Evolutionary conservation across 176 grass and related monocot genomes (phyloP), one percentile per base, ranked within the genome.

Genomic region (Bromus sterilis): DNA sequence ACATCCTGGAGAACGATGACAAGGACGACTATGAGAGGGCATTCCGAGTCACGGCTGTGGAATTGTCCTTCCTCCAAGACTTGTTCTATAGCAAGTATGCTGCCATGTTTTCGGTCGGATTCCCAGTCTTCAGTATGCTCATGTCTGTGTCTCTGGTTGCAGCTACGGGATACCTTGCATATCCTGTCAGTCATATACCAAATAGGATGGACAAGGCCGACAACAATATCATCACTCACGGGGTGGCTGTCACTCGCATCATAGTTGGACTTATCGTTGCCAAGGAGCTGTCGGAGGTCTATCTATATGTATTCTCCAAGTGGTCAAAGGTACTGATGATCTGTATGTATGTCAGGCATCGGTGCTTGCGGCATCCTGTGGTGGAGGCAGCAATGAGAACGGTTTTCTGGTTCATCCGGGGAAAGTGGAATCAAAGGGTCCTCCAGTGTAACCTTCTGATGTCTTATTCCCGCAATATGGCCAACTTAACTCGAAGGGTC

Each of bases 41-140:
- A 0, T 78, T 87, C 35, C 44, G 43, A 2, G 0, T 87, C 34
- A 7, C 14, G 1, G n/a, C 0, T 0, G 0, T n/a, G 2, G 86
- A 87, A 30, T 11, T 87, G 6, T 75, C 86, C 13, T 78, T 87
- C 58, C 69, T 87, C 46, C 55, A 37, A 5, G 86, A 87, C 56
- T 4, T 62, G 9, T 78, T 83, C 15, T 62, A 77, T 26, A 83
- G 63, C 40, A 80, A 82, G 46, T 55, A 68, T 14, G 33, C 71
- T 0, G 4, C 41, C 16, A 28, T 87, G 18, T 82, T 87, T 4
- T 34, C 79, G 3, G 0, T 0, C 1, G 72, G 86, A 18, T 61
- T 87, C 0, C 61, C 72, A 1, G 0, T 2, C 6, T 0, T 0
- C 1, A 78, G 8, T 0, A 14, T 78, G 11, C 0, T 69, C 3